Evolutionary conservation across 176 grass and related monocot species (phyloP), one percentile per base, ranked within the genome.

Genomic region (Bothriochloa decipiens): DNA sequence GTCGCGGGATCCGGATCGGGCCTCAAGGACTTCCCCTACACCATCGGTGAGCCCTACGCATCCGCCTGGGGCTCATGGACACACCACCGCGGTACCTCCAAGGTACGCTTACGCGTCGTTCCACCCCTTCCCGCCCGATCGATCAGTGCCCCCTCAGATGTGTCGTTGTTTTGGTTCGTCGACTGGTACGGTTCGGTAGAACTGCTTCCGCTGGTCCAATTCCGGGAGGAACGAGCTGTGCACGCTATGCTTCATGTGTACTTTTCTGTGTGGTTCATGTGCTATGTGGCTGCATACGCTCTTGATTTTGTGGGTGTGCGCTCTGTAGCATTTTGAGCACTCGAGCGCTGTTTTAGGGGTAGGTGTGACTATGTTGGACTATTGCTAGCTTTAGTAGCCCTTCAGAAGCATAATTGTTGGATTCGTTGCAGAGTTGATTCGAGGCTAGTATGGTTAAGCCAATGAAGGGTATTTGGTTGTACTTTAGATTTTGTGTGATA

Each of bases 21-120:
- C 17, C 70, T 93, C 60, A 99, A 96, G 93, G 97, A 99, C 86
- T 89, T 99, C 20, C 93, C 97, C 72, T 99, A 99, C 93, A 96
- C 78, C 90, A 71, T 99, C 79, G 93, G 93, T 33, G 97, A 99
- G 77, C 88, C 96, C 57, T 93, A 99, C 84, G 70, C 86, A 60
- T 87, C 93, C 32, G 81, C 91, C 13, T 99, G 96, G 96, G 96
- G 96, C 29, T 99, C 93, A 58, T 99, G 96, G 96, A 88, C 86
- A 53, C 96, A 99, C 93, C 88, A 76, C 73, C 96, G 86, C n/a
- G 96, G 96, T 82, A 87, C 71, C 43, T 88, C 96, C 75, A 99
- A 99, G 96, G 96, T 96, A 85, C 11, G 39, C 28, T 9, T 16
- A 40, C 40, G 16, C 53, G 3, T 39, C 42, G 35, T 75, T 47